These are phyloP conservation scores for Dothideomycetes sp. DNA, from an alignment of 2,329 filamentous ascomycete genomes.

Conservation along the genomic window DNA sequence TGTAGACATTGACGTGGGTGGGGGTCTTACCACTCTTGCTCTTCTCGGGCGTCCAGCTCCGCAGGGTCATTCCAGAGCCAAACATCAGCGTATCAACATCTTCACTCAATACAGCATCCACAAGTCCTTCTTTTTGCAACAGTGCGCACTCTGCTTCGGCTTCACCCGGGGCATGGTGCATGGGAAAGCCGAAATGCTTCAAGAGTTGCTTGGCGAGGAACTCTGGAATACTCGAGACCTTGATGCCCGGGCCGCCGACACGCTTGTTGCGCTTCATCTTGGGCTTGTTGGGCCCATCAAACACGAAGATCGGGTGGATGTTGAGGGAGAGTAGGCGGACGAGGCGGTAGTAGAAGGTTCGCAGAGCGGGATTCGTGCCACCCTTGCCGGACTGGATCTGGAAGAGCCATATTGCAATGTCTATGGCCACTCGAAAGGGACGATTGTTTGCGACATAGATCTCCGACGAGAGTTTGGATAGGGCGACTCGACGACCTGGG, in stretches of 20 bases:
- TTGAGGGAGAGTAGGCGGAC: slow-evolving; percentile 63
- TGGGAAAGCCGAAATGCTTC: slow-evolving; percentile 71
- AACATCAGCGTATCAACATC: slow-evolving; percentile 99
- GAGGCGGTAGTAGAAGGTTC: slow-evolving; percentile 87
- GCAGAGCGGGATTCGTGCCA: slow-evolving; percentile 77
- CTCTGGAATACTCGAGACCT: slow-evolving; percentile 55
- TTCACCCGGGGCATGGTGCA: slow-evolving; percentile 83
- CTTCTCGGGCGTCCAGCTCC: slow-evolving; percentile 72
- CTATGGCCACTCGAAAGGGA: slow-evolving; percentile 78
- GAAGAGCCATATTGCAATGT: slow-evolving; percentile 96
- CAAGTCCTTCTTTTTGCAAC: slow-evolving; percentile 68
- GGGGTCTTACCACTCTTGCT: slow-evolving; percentile 49
- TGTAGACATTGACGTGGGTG: slow-evolving; percentile 79
- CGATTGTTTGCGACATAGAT: slow-evolving; percentile 59
- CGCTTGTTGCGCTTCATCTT: slow-evolving; percentile 79
- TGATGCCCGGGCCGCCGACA: slow-evolving; percentile 44
- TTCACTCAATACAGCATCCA: slow-evolving; percentile 89
- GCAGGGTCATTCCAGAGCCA: slow-evolving; percentile 66
- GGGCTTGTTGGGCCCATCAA: slow-evolving; percentile 78
- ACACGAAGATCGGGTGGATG: slow-evolving; percentile 83
- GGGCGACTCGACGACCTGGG: slow-evolving; percentile 62
- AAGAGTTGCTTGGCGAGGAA: slow-evolving; percentile 76
- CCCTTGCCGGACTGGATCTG: slow-evolving; percentile 78
- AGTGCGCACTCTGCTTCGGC: slow-evolving; percentile 93
- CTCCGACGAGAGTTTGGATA: slow-evolving; percentile 71